A percentile compares a stretch with the other conserved stretches of the same genome.
These are phyloP conservation scores for Fusarium nematophilum DNA, from an alignment of 2,329 filamentous ascomycete species.

Conservation along the genomic window DNA sequence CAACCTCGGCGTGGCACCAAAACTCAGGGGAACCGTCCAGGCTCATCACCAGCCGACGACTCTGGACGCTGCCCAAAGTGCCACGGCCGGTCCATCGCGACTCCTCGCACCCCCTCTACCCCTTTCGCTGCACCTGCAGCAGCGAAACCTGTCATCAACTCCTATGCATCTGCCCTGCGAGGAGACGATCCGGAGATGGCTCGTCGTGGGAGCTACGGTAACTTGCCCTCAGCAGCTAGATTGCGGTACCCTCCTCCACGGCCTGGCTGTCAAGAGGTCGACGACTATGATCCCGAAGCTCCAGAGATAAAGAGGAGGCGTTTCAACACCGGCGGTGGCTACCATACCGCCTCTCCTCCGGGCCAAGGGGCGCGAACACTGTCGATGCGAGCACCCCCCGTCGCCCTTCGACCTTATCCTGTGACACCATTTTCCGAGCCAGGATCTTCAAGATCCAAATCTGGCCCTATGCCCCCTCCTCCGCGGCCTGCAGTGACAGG, in stretches of 20 bases:
- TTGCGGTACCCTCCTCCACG: slow-evolving; percentile 39
- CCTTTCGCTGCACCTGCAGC: slow-evolving; percentile 54
- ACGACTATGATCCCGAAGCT: slow-evolving; percentile 55
- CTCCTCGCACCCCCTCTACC: slow-evolving; percentile 68
- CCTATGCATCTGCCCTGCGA: slow-evolving; percentile 35
- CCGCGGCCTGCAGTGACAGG: slow-evolving; percentile 56
- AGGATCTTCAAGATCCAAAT: slow-evolving; percentile 47
- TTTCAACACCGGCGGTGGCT: slow-evolving; percentile 58
- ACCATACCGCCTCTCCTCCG: slow-evolving; percentile 42
- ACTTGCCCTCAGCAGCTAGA: slow-evolving; percentile 35
- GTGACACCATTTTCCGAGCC: slow-evolving; percentile 46
- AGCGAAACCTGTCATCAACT: slow-evolving; percentile 38
- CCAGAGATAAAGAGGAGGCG: slow-evolving; percentile 73
- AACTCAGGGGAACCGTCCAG: slow-evolving; percentile 46
- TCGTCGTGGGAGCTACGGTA: slow-evolving; percentile 45
- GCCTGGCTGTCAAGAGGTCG: slow-evolving; percentile 41
- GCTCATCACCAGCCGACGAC: slow-evolving; percentile 57
- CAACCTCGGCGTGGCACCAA: slow-evolving; percentile 77
- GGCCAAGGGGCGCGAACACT: slow-evolving; percentile 28
- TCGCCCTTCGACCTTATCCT: slow-evolving; percentile 36
- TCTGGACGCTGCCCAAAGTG: slow-evolving; percentile 76
- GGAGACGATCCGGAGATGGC: slow-evolving; percentile 40
- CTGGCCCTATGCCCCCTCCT: slow-evolving; percentile 65
- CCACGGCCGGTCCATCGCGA: slow-evolving; percentile 73
- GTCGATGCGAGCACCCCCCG: slow-evolving; percentile 35